Base-by-base conservation (phyloP, 768 basidiomycete genomes). In the Pisolithus sp. region DNA sequence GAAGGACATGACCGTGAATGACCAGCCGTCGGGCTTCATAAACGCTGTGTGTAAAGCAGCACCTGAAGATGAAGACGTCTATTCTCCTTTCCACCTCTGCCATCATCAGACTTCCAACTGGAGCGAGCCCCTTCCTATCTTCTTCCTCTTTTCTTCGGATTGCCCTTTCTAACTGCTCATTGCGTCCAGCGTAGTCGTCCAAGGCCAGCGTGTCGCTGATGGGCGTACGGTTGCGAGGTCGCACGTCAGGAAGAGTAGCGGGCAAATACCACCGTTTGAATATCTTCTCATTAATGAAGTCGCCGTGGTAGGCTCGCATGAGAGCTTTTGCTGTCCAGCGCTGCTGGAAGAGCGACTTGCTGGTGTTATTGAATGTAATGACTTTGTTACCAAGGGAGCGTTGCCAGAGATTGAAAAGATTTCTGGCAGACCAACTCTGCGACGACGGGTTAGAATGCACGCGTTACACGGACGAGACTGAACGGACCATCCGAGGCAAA, bases 261-360 rank as follows among this genome's bases (percentile, higher is more conserved):
- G 95, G 95, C 36, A 99, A 79, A 67, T 93, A 98, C 88, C 92
- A 93, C 52, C 87, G 82, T 65, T 93, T 93, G 79, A 97, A 98
- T 36, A 85, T 85, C 61, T 85, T 87, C 74, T 95, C 92, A 49
- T 84, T 84, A 55, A 97, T 93, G 64, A 80, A 86, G 76, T 96
- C 94, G 21, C 94, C 93, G 64, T 98, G 96, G 76, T 98, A 98
- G 4, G 83, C 94, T 51, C 94, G 84, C 30, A 92, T 79, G 53
- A 92, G 81, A 4, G 84, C 77, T 70, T 95, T 96, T 12, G 90
- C 82, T 18, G 73, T 74, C 91, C 93, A 97, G 38, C 93, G 86
- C 61, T 95, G 89, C 68, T 95, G 89, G 73, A 89, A 96, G 36
- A 97, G 77, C 0, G 88, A 83, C 40, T 74, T 68, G 31, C 70